Evolutionary conservation across 1,284 basidiomycete genomes (phyloP).

Genomic region (Apiotrichum sp.): DNA sequence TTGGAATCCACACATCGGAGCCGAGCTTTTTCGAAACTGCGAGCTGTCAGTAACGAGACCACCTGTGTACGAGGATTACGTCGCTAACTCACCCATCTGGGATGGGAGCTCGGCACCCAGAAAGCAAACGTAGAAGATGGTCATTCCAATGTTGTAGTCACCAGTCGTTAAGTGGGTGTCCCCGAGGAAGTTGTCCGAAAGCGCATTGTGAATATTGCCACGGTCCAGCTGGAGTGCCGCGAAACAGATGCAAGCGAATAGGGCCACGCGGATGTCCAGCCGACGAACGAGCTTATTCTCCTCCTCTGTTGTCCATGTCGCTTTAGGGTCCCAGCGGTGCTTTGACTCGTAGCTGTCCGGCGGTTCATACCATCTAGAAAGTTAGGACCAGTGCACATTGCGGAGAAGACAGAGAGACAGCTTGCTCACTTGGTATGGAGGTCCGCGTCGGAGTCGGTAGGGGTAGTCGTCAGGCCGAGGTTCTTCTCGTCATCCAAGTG

Average conservation of each 20-base stretch:
- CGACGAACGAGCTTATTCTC: constrained; percentile 33
- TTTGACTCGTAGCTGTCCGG: constrained; percentile 37
- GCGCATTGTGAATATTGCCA: constrained; percentile 33
- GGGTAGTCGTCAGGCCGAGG: too few relatives aligned
- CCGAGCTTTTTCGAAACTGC: constrained; percentile 44
- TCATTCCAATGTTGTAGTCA: constrained; percentile 43
- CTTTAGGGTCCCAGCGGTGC: constrained; percentile 41
- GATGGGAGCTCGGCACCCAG: constrained; percentile 42
- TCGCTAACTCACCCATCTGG: constrained; percentile 26
- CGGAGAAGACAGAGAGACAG: too few relatives aligned
- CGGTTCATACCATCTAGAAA: constrained; percentile 27
- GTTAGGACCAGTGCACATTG: too few relatives aligned
- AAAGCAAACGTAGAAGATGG: constrained; percentile 36
- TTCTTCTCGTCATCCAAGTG: too few relatives aligned
- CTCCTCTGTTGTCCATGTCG: constrained; percentile 44
- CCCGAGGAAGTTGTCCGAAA: constrained; percentile 44
- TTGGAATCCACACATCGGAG: constrained; percentile 44
- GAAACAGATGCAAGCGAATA: constrained; percentile 37
- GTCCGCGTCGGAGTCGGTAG: too few relatives aligned
- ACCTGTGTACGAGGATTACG: too few relatives aligned
- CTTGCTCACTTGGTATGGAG: too few relatives aligned
- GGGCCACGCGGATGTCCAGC: constrained; percentile 26
- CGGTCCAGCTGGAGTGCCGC: constrained; percentile 36
- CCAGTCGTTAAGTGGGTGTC: constrained; percentile 42
- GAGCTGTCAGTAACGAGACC: too few relatives aligned